A percentile compares a stretch with the other conserved stretches of the same genome.
Conservation (phyloP, 2,329 filamentous ascomycete species). For the Meredithiella fracta region DNA sequence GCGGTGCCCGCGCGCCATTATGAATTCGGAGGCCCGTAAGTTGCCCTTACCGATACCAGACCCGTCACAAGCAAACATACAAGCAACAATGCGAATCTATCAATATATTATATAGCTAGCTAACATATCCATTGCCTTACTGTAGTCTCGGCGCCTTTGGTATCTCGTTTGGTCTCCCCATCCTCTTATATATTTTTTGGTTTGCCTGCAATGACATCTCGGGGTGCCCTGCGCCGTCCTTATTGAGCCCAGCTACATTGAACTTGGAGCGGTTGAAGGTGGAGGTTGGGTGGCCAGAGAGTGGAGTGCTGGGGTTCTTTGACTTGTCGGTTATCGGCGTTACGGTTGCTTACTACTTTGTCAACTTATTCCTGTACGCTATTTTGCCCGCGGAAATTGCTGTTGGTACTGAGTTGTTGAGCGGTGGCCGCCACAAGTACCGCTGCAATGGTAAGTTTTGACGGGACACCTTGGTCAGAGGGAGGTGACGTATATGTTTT, state of each 20-base stretch:
- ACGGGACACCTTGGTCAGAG: neutral
- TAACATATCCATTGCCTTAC: neutral
- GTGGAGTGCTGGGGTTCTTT: constrained; percentile 53
- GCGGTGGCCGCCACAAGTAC: constrained; percentile 63
- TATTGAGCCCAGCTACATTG: constrained; percentile 56
- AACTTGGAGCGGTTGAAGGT: constrained; percentile 55
- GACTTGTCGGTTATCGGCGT: constrained; percentile 54
- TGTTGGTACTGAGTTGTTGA: constrained; percentile 53
- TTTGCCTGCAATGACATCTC: constrained; percentile 87
- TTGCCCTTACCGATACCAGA: constrained; percentile 10
- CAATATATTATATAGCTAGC: neutral
- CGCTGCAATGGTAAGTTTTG: constrained; percentile 51
- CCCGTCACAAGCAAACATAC: neutral
- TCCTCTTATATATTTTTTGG: constrained; percentile 61
- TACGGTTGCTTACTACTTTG: constrained; percentile 58
- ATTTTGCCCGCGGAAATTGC: constrained; percentile 58
- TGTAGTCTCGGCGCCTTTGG: constrained; percentile 55
- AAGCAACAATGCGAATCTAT: neutral
- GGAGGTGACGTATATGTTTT: neutral
- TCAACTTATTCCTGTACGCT: constrained; percentile 59
- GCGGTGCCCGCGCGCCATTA: constrained; percentile 27
- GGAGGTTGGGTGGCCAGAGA: constrained; percentile 65
- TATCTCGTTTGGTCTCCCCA: constrained; percentile 66
- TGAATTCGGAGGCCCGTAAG: constrained; percentile 37
- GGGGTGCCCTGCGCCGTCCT: constrained; percentile 73